Percentiles rank a stretch among this genome's conserved stretches.
Conservation (phyloP, 2,329 filamentous ascomycete species). For the Epichloe gansuensis region DNA sequence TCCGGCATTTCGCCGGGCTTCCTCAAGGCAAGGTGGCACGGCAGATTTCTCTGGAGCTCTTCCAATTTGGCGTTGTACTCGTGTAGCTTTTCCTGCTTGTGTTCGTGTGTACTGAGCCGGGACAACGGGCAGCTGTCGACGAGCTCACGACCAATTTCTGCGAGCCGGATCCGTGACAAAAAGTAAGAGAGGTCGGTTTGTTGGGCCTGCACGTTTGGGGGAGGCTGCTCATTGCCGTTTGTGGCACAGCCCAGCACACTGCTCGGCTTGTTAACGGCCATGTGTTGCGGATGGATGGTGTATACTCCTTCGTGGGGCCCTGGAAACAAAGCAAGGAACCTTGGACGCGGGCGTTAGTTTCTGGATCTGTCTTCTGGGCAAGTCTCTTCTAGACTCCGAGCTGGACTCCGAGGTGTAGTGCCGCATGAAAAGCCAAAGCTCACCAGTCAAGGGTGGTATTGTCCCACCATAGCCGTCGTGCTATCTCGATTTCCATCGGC, state of each 20-base stretch:
- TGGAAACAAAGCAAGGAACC: slow-evolving; percentile 4
- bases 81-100: slow-evolving; percentile 1
- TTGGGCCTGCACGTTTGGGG: not conserved
- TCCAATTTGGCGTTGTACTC: slow-evolving; percentile 1
- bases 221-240: not conserved
- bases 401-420: not conserved
- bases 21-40: not conserved
- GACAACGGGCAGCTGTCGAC: slow-evolving; percentile 3
- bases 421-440: not conserved
- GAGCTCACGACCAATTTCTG: slow-evolving; percentile 1
- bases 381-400: not conserved
- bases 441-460: slow-evolving; percentile 3
- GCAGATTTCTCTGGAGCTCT: slow-evolving; percentile 3
- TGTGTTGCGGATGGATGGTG: slow-evolving; percentile 4
- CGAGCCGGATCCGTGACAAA: slow-evolving; percentile 1
- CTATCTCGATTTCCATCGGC: slow-evolving; percentile 1
- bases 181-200: not conserved
- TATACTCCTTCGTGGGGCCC: slow-evolving; percentile 3
- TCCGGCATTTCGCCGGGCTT: not conserved
- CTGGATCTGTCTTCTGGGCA: not conserved
- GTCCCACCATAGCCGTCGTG: slow-evolving; percentile 5
- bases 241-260: not conserved
- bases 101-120: not conserved
- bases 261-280: slow-evolving; percentile 5
- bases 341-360: not conserved